These are phyloP conservation scores for Bruguiera parviflora DNA, from an alignment of 345 rosid genomes.

Conservation along the genomic window DNA sequence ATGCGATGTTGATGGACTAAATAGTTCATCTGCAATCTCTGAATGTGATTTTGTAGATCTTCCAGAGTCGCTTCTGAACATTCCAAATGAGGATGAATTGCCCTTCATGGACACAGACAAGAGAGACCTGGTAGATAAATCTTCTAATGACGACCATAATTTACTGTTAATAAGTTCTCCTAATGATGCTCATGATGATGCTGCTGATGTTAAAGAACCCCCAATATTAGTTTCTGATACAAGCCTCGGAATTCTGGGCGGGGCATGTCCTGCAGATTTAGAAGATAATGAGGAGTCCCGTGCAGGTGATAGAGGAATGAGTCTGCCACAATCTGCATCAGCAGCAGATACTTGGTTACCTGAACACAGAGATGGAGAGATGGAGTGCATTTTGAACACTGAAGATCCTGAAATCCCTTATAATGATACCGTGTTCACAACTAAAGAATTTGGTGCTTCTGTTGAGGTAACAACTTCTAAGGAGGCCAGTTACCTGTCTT, in stretches of 20 bases:
- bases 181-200: not conserved
- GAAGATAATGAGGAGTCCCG: not conserved
- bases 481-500: slow-evolving; percentile 14
- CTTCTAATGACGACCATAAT: not conserved
- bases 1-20: slow-evolving; percentile 17
- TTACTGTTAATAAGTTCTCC: not conserved
- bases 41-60: slow-evolving; percentile 39
- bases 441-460: slow-evolving; percentile 20
- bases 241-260: not conserved
- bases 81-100: slow-evolving; percentile 19
- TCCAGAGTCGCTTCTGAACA: slow-evolving; percentile 41
- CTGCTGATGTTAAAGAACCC: not conserved
- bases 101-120: not conserved
- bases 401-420: slow-evolving; percentile 29
- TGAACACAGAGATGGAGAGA: slow-evolving; percentile 10
- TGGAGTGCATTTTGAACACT: slow-evolving; percentile 22
- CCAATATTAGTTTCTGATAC: not conserved
- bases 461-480: slow-evolving; percentile 3
- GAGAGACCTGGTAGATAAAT: not conserved
- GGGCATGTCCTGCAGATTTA: not conserved
- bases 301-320: not conserved
- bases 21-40: slow-evolving; percentile 21
- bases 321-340: not conserved
- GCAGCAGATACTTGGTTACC: not conserved
- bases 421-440: slow-evolving; percentile 16